phyloP scores from a whole-genome alignment of 257 asterid genomes.

The Henckelia pumila region DNA sequence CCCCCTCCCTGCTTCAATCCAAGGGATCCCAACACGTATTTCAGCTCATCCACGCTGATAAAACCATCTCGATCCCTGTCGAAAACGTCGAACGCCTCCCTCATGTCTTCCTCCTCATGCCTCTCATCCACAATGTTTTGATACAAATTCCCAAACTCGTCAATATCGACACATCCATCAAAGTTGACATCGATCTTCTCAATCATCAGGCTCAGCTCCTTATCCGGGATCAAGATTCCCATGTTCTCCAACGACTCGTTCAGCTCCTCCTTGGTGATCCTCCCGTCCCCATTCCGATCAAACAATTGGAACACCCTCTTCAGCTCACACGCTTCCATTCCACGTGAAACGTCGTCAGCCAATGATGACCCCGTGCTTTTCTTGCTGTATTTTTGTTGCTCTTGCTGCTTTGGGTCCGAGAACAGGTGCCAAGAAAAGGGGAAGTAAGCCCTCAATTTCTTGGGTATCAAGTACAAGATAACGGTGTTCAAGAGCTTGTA shows the following conservation, averaged over 20 bases:
- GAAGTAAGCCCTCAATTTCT: slow-evolving; percentile 44
- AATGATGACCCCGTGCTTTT: slow-evolving; percentile 9
- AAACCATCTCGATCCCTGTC: slow-evolving; percentile 62
- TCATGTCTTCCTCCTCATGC: slow-evolving; percentile 54
- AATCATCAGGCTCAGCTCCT: slow-evolving; percentile 45
- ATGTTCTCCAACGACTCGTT: slow-evolving; percentile 57
- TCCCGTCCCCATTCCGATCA: slow-evolving; percentile 59
- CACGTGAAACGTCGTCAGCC: not conserved
- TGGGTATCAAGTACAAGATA: slow-evolving; percentile 40
- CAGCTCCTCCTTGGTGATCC: slow-evolving; percentile 50
- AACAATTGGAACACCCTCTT: slow-evolving; percentile 52
- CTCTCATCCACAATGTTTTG: slow-evolving; percentile 47
- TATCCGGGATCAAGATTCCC: slow-evolving; percentile 54
- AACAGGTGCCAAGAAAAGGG: slow-evolving; percentile 42
- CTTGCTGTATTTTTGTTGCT: slow-evolving; percentile 10
- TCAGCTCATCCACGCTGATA: slow-evolving; percentile 56
- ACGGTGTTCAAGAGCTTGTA: slow-evolving; percentile 44
- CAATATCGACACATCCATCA: slow-evolving; percentile 59
- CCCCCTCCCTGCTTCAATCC: slow-evolving; percentile 58
- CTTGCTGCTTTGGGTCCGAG: slow-evolving; percentile 21
- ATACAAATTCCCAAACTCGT: slow-evolving; percentile 50
- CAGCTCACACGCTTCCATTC: slow-evolving; percentile 53
- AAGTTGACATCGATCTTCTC: slow-evolving; percentile 45
- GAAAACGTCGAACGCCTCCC: slow-evolving; percentile 62
- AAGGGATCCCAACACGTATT: slow-evolving; percentile 43